Conservation (phyloP, 2,329 filamentous ascomycete species). For the Trichothecium roseum region DNA sequence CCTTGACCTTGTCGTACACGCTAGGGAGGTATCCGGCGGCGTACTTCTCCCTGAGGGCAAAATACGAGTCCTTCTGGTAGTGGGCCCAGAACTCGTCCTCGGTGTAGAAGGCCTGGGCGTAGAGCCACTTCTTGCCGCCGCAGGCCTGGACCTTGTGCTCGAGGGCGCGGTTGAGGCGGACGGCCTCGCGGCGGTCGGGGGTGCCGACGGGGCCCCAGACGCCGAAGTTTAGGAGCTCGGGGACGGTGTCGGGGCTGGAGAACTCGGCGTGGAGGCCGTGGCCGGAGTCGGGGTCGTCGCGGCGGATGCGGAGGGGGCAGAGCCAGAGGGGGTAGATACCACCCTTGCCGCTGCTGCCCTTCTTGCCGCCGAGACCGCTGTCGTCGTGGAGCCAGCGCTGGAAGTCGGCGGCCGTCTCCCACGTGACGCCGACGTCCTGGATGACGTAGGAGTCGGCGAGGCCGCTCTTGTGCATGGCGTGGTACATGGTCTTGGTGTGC, state of each 20-base stretch:
- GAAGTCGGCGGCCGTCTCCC: conserved; percentile 30
- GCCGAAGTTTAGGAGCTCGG: conserved; percentile 49
- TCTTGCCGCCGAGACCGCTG: too few relatives aligned
- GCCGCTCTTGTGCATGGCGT: conserved; percentile 51
- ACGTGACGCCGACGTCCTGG: conserved; percentile 50
- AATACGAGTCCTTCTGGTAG: conserved; percentile 51
- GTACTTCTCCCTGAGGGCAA: conserved; percentile 47
- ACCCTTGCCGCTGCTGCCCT: too few relatives aligned
- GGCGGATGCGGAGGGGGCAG: conserved; percentile 37
- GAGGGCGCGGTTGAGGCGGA: conserved; percentile 46
- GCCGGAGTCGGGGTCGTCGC: conserved; percentile 27
- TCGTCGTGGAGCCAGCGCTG: conserved; percentile 32
- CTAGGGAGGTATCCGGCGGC: conserved; percentile 47
- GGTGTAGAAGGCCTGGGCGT: conserved; percentile 58
- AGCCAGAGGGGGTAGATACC: conserved; percentile 46
- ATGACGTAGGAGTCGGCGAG: conserved; percentile 51
- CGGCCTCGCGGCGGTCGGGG: conserved; percentile 30
- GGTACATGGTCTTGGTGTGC: conserved; percentile 55
- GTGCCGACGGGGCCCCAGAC: conserved; percentile 46
- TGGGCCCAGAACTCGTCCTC: conserved; percentile 58
- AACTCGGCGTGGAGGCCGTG: conserved; percentile 39
- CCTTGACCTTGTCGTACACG: conserved; percentile 59
- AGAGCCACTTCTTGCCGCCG: conserved; percentile 59
- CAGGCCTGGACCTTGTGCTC: conserved; percentile 49
- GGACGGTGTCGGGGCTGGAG: conserved; percentile 19